These are phyloP conservation scores for Kappamyces sp. DNA, from an alignment of 192 early-diverging fungal species.

Conservation along the genomic window DNA sequence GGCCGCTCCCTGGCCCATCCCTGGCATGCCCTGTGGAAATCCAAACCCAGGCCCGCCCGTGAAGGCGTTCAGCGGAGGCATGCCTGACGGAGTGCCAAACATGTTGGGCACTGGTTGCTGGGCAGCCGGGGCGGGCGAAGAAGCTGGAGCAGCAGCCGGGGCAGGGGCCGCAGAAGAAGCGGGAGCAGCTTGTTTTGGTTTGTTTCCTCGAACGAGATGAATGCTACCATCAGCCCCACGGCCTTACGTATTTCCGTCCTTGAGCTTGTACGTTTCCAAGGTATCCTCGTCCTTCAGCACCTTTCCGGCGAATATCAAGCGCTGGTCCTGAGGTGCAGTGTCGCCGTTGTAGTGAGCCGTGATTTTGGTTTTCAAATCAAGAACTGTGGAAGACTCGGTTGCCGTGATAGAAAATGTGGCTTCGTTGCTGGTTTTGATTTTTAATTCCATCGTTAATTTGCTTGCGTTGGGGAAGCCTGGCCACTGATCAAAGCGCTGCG, in stretches of 20 bases:
- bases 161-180: slow-evolving; percentile 12
- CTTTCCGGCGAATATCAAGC: slow-evolving; percentile 88
- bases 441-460: slow-evolving; percentile 28
- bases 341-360: slow-evolving; percentile 43
- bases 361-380: slow-evolving; percentile 73
- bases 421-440: slow-evolving; percentile 71
- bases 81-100: slow-evolving; percentile 22
- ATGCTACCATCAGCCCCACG: slow-evolving; percentile 36
- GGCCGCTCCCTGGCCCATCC: slow-evolving; percentile 26
- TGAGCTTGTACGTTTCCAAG: slow-evolving; percentile 72
- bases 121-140: slow-evolving; percentile 20
- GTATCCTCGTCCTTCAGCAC: slow-evolving; percentile 89
- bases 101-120: slow-evolving; percentile 20
- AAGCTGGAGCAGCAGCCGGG: slow-evolving; percentile 17
- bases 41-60: slow-evolving; percentile 34
- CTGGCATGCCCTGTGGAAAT: slow-evolving; percentile 26
- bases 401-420: slow-evolving; percentile 62
- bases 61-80: slow-evolving; percentile 29
- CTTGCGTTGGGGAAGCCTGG: too few species aligned
- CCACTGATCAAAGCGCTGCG: too few species aligned
- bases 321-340: slow-evolving; percentile 63
- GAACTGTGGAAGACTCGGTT: slow-evolving; percentile 54
- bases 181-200: slow-evolving; percentile 33
- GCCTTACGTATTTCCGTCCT: slow-evolving; percentile 69
- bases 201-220: slow-evolving; percentile 77